Evolutionary conservation across 2,329 filamentous ascomycete species (phyloP).

Genomic region (Fusarium kyushuense): DNA sequence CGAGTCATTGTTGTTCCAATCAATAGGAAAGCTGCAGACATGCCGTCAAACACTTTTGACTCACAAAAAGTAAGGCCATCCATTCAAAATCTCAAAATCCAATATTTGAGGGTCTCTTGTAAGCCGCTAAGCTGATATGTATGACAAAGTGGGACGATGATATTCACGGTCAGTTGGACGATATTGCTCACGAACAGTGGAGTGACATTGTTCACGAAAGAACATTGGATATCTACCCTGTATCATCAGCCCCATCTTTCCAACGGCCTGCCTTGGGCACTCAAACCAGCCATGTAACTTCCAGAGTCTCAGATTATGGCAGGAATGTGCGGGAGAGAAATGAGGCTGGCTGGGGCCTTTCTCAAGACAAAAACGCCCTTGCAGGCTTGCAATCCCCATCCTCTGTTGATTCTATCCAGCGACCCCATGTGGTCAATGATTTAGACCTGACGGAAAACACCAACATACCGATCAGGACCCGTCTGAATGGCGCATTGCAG

Average conservation of each 20-base stretch:
- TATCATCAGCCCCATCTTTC: background rate
- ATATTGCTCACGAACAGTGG: background rate
- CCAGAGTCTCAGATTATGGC: background rate
- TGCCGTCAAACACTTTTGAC: background rate
- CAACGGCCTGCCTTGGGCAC: background rate
- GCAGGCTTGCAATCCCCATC: background rate
- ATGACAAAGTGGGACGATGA: background rate
- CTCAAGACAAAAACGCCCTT: background rate
- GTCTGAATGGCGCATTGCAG: background rate
- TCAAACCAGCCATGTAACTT: background rate
- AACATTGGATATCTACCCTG: background rate
- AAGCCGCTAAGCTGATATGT: background rate
- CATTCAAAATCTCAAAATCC: background rate
- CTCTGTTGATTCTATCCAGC: background rate
- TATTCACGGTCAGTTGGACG: background rate
- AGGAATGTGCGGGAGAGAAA: background rate
- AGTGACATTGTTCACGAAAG: background rate
- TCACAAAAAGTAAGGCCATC: background rate
- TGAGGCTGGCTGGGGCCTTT: background rate
- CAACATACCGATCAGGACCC: background rate
- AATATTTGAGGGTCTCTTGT: background rate
- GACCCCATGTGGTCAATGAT: background rate
- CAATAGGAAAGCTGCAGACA: background rate
- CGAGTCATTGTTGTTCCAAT: background rate
- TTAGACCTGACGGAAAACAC: background rate